phyloP scores from a whole-genome alignment of 2,329 filamentous ascomycete species.

The Phialophora tarda region DNA sequence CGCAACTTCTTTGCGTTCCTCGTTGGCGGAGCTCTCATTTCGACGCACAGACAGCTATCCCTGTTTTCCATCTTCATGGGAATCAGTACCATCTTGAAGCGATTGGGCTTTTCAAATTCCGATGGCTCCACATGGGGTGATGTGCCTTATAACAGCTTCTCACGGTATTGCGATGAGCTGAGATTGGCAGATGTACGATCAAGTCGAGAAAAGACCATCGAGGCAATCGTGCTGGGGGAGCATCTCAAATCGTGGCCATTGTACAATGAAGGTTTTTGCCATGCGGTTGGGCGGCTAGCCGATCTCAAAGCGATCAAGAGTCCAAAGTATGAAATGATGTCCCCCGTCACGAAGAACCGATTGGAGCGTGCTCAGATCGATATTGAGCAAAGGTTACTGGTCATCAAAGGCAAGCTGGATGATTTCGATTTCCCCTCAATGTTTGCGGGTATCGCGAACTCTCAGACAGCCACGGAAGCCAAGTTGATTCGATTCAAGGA shows the following conservation, averaged over 20 bases:
- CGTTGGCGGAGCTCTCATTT: conserved; percentile 65
- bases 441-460: conserved; percentile 86
- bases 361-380: conserved; percentile 83
- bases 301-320: conserved; percentile 72
- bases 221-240: conserved; percentile 88
- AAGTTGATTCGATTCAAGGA: conserved; percentile 80
- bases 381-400: conserved; percentile 72
- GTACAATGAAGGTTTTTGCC: conserved; percentile 90
- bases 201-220: conserved; percentile 86
- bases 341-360: conserved; percentile 73
- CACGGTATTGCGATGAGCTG: conserved; percentile 74
- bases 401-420: conserved; percentile 74
- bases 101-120: conserved; percentile 66
- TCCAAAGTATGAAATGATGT: conserved; percentile 73
- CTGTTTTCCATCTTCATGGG: conserved; percentile 67
- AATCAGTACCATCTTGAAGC: conserved; percentile 62
- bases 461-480: conserved; percentile 76
- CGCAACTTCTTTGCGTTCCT: conserved; percentile 70
- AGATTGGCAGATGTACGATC: conserved; percentile 77
- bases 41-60: conserved; percentile 60
- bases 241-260: conserved; percentile 79
- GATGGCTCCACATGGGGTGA: conserved; percentile 70
- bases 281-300: conserved; percentile 83
- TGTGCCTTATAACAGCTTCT: conserved; percentile 58
- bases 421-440: conserved; percentile 91